A percentile compares a stretch with the other conserved stretches of the same genome.
These are phyloP conservation scores for Microbotryomycetes sp. DNA, from an alignment of 1,284 basidiomycete species.

Conservation along the genomic window DNA sequence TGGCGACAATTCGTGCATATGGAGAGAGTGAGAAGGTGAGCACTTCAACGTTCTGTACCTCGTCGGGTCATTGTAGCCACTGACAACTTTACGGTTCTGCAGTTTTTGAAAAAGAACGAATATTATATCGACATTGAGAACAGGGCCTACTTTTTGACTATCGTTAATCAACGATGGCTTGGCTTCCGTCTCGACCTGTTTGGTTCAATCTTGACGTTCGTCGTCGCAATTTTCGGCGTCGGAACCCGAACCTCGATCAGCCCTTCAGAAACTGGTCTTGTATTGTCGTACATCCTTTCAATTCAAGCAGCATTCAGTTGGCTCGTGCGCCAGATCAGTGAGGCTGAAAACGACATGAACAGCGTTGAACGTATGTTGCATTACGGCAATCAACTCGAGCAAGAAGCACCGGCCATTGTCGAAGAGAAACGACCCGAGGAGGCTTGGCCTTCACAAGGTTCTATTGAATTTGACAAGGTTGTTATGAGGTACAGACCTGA, in stretches of 20 bases:
- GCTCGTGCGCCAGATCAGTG: slow-evolving; percentile 74
- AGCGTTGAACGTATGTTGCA: slow-evolving; percentile 66
- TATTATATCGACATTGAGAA: slow-evolving; percentile 80
- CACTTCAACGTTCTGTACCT: no score
- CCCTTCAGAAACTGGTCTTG: slow-evolving; percentile 69
- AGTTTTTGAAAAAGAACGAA: slow-evolving; percentile 70
- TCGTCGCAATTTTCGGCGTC: slow-evolving; percentile 69
- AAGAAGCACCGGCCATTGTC: slow-evolving; percentile 68
- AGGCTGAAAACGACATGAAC: slow-evolving; percentile 89
- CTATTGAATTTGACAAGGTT: slow-evolving; percentile 43
- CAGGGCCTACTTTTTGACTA: slow-evolving; percentile 78
- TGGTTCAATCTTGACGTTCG: slow-evolving; percentile 67
- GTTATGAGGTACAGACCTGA: slow-evolving; percentile 33
- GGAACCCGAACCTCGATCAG: slow-evolving; percentile 57
- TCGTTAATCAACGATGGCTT: slow-evolving; percentile 78
- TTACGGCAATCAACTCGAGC: slow-evolving; percentile 47
- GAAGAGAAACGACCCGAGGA: slow-evolving; percentile 52
- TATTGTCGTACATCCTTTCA: slow-evolving; percentile 69
- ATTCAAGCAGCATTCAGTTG: slow-evolving; percentile 60
- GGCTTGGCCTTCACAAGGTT: slow-evolving; percentile 57
- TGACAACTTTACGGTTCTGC: slow-evolving; percentile 45
- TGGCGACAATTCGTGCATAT: slow-evolving; percentile 83
- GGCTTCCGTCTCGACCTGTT: slow-evolving; percentile 80
- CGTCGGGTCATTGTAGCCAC: no score
- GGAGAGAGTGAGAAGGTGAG: slow-evolving; percentile 38